Evolutionary conservation across 768 basidiomycete genomes (phyloP), one percentile per base, ranked within the genome.

Genomic region (Amanita subjunquillea): DNA sequence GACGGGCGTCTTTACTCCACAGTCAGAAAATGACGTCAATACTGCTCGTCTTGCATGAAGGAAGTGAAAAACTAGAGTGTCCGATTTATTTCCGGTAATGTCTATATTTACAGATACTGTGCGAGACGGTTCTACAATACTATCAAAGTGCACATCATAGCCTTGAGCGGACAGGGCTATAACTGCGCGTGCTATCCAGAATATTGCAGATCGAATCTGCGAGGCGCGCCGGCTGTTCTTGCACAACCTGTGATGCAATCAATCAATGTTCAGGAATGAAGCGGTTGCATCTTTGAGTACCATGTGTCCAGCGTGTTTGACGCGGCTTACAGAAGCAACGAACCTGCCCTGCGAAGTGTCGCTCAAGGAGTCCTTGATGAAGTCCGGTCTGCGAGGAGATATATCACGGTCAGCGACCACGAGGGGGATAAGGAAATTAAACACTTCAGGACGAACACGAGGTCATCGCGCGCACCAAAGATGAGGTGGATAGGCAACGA

Each of bases 261-360:
- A 37, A 4, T 37, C 17, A 36, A 48, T 10, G 1, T 22, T 20
- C 9, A 15, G 23, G 30, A 36, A 37, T 9, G 9, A 17, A 44
- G 8, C 22, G n/a, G 9, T 23, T 55, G 27, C 23, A 42, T 15
- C 13, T 13, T 10, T 22, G 20, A 66, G 42, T 54, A 74, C 77
- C 66, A 75, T 64, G 63, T 79, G 77, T 22, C 77, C 76, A n/a
- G 70, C 66, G 43, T 66, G 65, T 48, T 73, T 60, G 1, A 79
- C 63, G 45, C 63, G 68, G 32, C 65, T 68, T 7, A 77, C 70
- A 32, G 77, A 78, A 3, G 74, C 66, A 5, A 68, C 65, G 20
- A 57, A 57, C 15, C 71, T 63, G 10, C 76, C 77, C 55, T 72
- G 65, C 7, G 66, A 63, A 3, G 55, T 56, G 49, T 77, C 73